Evolutionary conservation across 176 grass and related monocot species (phyloP), one percentile per base, ranked within the genome.

Genomic region (Phragmites australis): DNA sequence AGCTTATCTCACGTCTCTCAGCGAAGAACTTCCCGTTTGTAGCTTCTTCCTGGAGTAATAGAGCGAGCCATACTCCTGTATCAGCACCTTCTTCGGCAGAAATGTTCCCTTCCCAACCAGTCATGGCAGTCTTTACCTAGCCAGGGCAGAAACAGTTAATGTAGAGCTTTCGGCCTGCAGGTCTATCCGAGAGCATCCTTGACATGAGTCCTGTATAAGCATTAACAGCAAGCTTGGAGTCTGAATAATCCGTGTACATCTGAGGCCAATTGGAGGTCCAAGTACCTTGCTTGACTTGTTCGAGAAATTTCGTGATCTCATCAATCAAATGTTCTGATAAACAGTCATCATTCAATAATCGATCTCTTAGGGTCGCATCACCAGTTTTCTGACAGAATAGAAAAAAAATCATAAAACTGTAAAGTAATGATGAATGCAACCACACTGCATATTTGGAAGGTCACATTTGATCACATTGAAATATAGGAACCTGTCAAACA

Each of bases 81-180:
- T 99, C 90, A 47, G 96, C 88, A 73, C 90, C 96, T 89, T 88
- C 92, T 74, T 93, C 96, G 0, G 90, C 81, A 37, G 88, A 89
- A 77, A 85, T 78, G 59, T 95, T 99, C 72, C 96, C 96, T 91
- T 86, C 96, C 96, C 92, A 99, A 37, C 68, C 65, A 89, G 96
- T 99, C 92, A 99, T 99, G 68, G 84, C 88, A 41, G 96, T 99
- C 68, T 86, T 99, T 41, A 99, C 96, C 90, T 90, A 99, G 7
- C 96, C 96, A n/a, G 90, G 96, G 44, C 92, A 99, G 68, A 95
- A 95, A 68, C 96, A 95, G 47, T 99, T 99, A 18, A 93, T 79
- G 85, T 84, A 93, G 45, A 99, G 92, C 70, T 90, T 95, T 60
- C 89, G 49, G 43, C 75, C 70, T 63, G 91, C 88, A 26, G 79